phyloP scores from a whole-genome alignment of 208 protist species.

The Leishmania guyanensis region DNA sequence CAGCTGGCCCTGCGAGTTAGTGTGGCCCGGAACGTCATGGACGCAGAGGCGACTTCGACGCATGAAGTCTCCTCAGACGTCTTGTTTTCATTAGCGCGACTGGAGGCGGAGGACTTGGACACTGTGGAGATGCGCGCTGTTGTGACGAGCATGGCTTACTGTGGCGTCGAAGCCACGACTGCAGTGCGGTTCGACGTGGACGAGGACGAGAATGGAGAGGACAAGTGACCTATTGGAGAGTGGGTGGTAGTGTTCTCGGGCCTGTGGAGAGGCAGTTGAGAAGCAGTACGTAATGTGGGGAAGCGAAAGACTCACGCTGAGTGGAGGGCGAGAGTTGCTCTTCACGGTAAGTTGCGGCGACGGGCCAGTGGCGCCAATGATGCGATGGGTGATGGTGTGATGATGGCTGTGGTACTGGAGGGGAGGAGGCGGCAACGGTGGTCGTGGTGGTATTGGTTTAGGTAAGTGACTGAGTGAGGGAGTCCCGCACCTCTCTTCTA shows the following conservation, averaged over 20 bases:
- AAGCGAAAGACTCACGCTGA: not conserved
- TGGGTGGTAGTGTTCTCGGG: not conserved
- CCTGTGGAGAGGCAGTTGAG: not conserved
- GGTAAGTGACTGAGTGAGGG: not conserved
- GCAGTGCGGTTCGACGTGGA: slow-evolving; percentile 31
- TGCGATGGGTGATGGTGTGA: not conserved
- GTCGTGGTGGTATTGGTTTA: not conserved
- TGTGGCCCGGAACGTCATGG: not conserved
- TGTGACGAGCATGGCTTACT: slow-evolving; percentile 39
- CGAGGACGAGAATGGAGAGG: slow-evolving; percentile 2
- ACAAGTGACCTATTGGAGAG: not conserved
- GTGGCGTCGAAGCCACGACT: slow-evolving; percentile 26
- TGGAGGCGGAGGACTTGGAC: slow-evolving; percentile 41
- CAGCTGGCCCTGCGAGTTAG: slow-evolving; percentile 40
- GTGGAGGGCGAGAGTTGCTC: not conserved
- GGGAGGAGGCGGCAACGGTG: not conserved
- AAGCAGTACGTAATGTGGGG: not conserved
- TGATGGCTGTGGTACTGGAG: not conserved
- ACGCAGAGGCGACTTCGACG: not conserved
- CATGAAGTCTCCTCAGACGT: slow-evolving; percentile 21
- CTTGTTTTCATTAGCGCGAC: slow-evolving; percentile 31
- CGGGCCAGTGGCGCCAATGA: not conserved
- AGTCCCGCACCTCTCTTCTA: not conserved
- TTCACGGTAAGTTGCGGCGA: not conserved
- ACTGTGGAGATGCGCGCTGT: slow-evolving; percentile 38